Evolutionary conservation across 306 rosid genomes (phyloP), one percentile per base, ranked within the genome.

Genomic region (Vigna mungo): DNA sequence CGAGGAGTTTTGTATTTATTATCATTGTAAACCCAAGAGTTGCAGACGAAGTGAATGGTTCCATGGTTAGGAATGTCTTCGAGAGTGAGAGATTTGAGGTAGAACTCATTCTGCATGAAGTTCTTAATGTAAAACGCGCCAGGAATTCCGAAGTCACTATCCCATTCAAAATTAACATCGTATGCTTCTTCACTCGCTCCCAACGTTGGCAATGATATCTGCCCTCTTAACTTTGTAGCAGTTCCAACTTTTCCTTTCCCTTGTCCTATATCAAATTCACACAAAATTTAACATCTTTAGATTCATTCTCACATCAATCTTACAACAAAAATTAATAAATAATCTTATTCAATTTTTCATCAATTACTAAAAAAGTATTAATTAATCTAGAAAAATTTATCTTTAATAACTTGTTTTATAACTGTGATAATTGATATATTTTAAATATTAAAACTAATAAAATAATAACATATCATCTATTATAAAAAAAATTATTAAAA

Each of bases 21-120:
- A 2, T 73, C 69, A 13, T 90, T 90, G 68, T 89, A 92, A 36
- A 92, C 77, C 94, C 97, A 92, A 0, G 97, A 92, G 78, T 87
- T 88, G 89, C 97, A 92, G 1, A 80, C 77, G 16, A 90, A 92
- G 64, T 83, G 90, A 78, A 92, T 27, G 21, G 55, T 21, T 6
- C 90, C 94, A 6, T 82, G 79, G 62, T 87, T 91, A 0, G 97
- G 97, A 43, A 89, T 85, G 25, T 84, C 75, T 10, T 86, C 87
- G 1, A 89, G 86, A 4, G 89, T 86, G 7, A 91, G 41, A 46
- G 79, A 75, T 75, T 74, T 86, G 1, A 91, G 83, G 36, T 71
- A 89, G 70, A 91, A 89, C 83, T 91, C 88, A 46, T 69, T 77
- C 9, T 56, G 81, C 83, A 86, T 90, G 0, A 81, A 70, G 41